phyloP scores from a whole-genome alignment of 2,329 filamentous ascomycete genomes.

The Monilinia vaccinii-corymbosi region DNA sequence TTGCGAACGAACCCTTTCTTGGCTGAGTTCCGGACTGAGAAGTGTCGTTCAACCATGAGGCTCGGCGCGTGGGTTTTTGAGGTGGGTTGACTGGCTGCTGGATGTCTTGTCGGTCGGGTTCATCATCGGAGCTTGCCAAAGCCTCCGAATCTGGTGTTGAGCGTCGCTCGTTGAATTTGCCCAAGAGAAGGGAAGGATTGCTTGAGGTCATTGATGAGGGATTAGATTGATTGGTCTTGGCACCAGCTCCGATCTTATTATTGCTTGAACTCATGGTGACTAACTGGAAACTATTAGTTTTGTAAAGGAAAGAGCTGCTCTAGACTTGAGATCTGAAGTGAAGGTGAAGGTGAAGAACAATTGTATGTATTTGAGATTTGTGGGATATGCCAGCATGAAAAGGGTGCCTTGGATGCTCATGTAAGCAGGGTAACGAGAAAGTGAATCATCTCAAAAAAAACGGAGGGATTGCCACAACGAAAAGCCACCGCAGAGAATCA shows the following conservation, averaged over 20 bases:
- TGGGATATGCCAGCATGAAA: not conserved
- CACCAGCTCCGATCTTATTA: slow-evolving; percentile 15
- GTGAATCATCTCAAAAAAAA: slow-evolving; percentile 1
- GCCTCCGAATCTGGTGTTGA: slow-evolving; percentile 93
- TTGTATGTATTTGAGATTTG: not conserved
- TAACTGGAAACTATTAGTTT: not conserved
- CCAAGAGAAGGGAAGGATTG: slow-evolving; percentile 58
- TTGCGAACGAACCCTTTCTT: slow-evolving; percentile 69
- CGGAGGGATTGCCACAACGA: not conserved
- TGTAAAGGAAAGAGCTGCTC: not conserved
- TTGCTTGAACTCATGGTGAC: slow-evolving; percentile 20
- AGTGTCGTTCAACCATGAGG: slow-evolving; percentile 83
- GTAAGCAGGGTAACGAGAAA: not conserved
- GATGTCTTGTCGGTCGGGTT: slow-evolving; percentile 56
- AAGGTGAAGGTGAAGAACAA: not conserved
- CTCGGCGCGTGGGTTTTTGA: slow-evolving; percentile 57
- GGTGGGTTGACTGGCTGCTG: slow-evolving; percentile 40
- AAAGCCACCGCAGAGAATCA: not conserved
- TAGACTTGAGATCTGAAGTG: not conserved
- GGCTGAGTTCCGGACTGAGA: slow-evolving; percentile 50
- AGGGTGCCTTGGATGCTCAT: not conserved
- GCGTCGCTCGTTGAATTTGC: slow-evolving; percentile 69
- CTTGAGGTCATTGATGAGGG: slow-evolving; percentile 41
- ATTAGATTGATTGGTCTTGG: slow-evolving; percentile 40
- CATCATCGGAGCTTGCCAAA: slow-evolving; percentile 88